Conservation (phyloP, 2,329 filamentous ascomycete genomes). For the Alternaria gaisen region DNA sequence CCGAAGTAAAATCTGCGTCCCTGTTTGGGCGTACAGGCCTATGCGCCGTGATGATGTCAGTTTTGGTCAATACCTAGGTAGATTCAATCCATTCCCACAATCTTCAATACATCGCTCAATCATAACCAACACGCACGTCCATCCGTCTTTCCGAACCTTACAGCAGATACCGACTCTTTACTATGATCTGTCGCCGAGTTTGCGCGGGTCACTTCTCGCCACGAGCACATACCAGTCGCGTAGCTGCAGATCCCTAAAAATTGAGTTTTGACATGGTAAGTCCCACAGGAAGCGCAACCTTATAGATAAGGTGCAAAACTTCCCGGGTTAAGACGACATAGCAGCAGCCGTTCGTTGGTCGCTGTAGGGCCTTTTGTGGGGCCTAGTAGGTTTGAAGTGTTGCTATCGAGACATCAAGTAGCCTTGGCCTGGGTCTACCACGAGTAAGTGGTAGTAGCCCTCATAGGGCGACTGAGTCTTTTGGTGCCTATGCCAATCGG, state of each 20-base stretch:
- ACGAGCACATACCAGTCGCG: neutral
- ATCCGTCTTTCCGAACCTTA: neutral
- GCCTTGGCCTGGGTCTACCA: neutral
- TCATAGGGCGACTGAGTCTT: constrained; percentile 1
- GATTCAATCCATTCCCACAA: neutral
- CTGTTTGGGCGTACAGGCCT: neutral
- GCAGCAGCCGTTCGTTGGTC: neutral
- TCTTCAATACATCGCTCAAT: neutral
- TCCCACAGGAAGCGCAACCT: constrained; percentile 3
- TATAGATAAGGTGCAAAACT: neutral
- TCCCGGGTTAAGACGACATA: neutral
- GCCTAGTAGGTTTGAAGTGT: neutral
- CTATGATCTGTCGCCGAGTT: constrained; percentile 4
- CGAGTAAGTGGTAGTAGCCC: neutral
- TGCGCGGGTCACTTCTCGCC: constrained; percentile 7
- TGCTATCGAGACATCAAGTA: neutral
- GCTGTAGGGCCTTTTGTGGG: constrained; percentile 3
- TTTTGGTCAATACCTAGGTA: neutral
- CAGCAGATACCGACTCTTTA: neutral
- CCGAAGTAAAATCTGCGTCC: neutral
- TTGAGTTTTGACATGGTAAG: constrained; percentile 8
- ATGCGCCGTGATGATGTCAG: neutral
- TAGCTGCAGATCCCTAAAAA: constrained; percentile 2
- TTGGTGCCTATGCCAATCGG: neutral
- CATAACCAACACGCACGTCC: neutral